phyloP scores from a whole-genome alignment of 768 basidiomycete species.

The Auricularia cornea region DNA sequence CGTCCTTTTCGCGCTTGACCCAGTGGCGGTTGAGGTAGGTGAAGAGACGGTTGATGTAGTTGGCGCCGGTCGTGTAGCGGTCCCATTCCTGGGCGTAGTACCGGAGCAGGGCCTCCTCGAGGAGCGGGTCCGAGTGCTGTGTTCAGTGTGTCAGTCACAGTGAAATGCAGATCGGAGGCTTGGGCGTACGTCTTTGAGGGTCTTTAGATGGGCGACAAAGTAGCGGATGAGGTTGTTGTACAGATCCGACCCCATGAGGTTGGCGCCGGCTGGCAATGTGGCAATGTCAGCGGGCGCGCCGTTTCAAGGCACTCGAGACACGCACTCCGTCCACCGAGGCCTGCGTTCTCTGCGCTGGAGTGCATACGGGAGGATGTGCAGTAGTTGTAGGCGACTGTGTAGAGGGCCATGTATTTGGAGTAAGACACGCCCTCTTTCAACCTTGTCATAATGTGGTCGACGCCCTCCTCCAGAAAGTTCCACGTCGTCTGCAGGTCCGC shows the following conservation, averaged over 20 bases:
- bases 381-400: constrained; percentile 97
- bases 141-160: not conserved
- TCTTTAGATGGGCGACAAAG: constrained; percentile 74
- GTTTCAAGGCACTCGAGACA: no score
- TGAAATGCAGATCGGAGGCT: not conserved
- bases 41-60: constrained; percentile 95
- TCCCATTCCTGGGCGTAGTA: constrained; percentile 95
- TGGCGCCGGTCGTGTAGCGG: constrained; percentile 92
- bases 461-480: constrained; percentile 22
- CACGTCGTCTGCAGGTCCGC: constrained; percentile 29
- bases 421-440: constrained; percentile 83
- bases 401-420: constrained; percentile 79
- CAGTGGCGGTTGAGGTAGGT: constrained; percentile 98
- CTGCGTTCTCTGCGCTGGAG: constrained; percentile 25
- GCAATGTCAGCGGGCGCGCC: constrained; percentile 14
- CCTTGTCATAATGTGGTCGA: constrained; percentile 90
- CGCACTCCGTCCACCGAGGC: constrained; percentile 18
- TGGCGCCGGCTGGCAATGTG: constrained; percentile 61
- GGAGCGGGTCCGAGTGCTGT: constrained; percentile 69
- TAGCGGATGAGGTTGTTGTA: constrained; percentile 93
- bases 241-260: constrained; percentile 94
- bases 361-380: constrained; percentile 68
- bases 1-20: constrained; percentile 97
- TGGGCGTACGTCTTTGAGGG: constrained; percentile 49
- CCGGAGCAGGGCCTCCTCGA: constrained; percentile 79